Percentiles rank a stretch among this genome's conserved stretches.
These are phyloP conservation scores for Penicillium digitatum DNA, from an alignment of 2,329 filamentous ascomycete species.

Conservation along the genomic window DNA sequence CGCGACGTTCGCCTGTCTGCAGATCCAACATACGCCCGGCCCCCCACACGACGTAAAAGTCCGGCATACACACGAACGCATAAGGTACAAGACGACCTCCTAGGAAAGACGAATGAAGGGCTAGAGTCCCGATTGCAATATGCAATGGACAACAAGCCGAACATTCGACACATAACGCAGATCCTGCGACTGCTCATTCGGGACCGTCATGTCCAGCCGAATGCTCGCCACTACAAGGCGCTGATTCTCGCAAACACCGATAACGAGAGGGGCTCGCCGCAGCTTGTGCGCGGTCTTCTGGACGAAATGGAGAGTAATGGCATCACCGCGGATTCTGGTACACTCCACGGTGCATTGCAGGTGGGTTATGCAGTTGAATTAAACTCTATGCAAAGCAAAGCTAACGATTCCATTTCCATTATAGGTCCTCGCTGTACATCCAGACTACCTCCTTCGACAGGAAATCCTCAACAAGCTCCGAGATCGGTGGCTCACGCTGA, in stretches of 20 bases:
- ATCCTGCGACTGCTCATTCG: constrained; percentile 39
- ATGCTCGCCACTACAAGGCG: constrained; percentile 59
- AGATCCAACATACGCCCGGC: not conserved
- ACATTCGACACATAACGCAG: constrained; percentile 26
- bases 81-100: constrained; percentile 2
- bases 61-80: not conserved
- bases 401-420: not conserved
- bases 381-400: not conserved
- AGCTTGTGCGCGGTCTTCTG: constrained; percentile 60
- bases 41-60: not conserved
- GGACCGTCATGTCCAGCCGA: constrained; percentile 36
- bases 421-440: constrained; percentile 72
- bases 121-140: constrained; percentile 33
- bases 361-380: constrained; percentile 38
- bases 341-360: constrained; percentile 69
- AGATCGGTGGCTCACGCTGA: constrained; percentile 64
- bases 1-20: not conserved
- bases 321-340: constrained; percentile 60
- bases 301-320: constrained; percentile 64
- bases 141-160: constrained; percentile 22
- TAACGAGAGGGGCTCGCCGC: constrained; percentile 60
- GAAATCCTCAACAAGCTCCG: constrained; percentile 63
- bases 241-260: constrained; percentile 69
- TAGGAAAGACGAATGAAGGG: constrained; percentile 12
- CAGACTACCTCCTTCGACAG: constrained; percentile 73